Percentiles rank a stretch among this genome's conserved stretches.
Evolutionary conservation across 2,329 filamentous ascomycete species (phyloP).

Genomic region (Trichoderma simmonsii): DNA sequence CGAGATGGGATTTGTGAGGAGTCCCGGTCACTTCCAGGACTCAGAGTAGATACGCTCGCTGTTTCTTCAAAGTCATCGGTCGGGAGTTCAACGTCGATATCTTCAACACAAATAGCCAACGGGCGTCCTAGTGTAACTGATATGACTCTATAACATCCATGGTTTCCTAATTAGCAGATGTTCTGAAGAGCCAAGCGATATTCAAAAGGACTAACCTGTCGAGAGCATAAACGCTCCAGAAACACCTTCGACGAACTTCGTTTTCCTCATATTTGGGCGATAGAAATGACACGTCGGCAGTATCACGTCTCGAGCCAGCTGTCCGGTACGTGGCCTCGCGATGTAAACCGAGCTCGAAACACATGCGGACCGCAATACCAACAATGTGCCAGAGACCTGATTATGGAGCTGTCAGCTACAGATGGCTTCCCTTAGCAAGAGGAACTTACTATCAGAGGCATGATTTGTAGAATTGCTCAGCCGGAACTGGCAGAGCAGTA

Average conservation of each 20-base stretch:
- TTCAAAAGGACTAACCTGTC: constrained; percentile 27
- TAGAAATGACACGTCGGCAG: background rate
- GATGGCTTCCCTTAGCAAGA: background rate
- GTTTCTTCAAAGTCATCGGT: constrained; percentile 24
- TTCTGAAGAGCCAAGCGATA: background rate
- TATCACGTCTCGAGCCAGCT: background rate
- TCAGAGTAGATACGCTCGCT: constrained; percentile 17
- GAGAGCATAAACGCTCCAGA: constrained; percentile 42
- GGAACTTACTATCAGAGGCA: background rate
- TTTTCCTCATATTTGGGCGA: constrained; percentile 25
- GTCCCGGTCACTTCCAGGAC: constrained; percentile 10
- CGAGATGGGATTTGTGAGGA: constrained; percentile 24
- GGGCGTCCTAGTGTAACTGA: constrained; percentile 26
- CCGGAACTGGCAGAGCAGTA: constrained; percentile 43
- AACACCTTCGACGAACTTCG: constrained; percentile 39
- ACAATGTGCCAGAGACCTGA: constrained; percentile 45
- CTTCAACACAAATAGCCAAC: constrained; percentile 39
- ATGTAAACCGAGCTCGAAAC: constrained; percentile 41
- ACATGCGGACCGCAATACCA: constrained; percentile 40
- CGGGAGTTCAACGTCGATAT: constrained; percentile 39
- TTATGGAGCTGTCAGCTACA: constrained; percentile 27
- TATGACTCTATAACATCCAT: background rate
- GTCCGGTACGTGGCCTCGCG: constrained; percentile 35
- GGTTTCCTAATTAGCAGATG: background rate
- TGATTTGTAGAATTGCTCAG: constrained; percentile 38